Evolutionary conservation across 2,329 filamentous ascomycete species (phyloP).

Genomic region (Microthyrium microscopicum): DNA sequence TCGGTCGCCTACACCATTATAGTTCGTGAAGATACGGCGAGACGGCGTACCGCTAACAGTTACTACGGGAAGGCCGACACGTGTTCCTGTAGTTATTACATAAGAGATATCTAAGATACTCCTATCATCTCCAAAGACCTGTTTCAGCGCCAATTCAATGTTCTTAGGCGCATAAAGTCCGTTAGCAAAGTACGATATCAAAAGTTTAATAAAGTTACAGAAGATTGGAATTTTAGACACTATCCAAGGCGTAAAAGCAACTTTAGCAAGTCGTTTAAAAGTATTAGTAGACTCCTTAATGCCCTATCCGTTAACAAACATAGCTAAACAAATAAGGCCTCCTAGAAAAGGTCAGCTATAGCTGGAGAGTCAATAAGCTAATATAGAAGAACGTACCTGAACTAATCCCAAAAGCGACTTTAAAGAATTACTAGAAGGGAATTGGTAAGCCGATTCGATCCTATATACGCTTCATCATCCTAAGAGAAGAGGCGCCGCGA

Average conservation of each 20-base stretch:
- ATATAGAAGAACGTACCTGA: slow-evolving; percentile 8
- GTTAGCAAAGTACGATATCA: slow-evolving; percentile 10
- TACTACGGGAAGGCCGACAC: slow-evolving; percentile 9
- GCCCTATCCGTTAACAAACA: slow-evolving; percentile 10
- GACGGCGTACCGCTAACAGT: slow-evolving; percentile 9
- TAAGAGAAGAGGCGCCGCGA: slow-evolving; percentile 8
- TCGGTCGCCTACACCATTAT: slow-evolving; percentile 9
- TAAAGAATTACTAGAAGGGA: slow-evolving; percentile 9
- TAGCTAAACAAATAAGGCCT: slow-evolving; percentile 9
- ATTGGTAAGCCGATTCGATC: slow-evolving; percentile 9
- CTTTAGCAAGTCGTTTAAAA: slow-evolving; percentile 7
- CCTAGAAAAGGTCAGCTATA: slow-evolving; percentile 8
- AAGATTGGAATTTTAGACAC: slow-evolving; percentile 8
- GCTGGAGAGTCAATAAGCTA: slow-evolving; percentile 1
- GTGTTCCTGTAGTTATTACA: slow-evolving; percentile 9
- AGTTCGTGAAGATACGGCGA: slow-evolving; percentile 11
- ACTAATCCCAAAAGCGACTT: slow-evolving; percentile 9
- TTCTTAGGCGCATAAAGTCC: slow-evolving; percentile 10
- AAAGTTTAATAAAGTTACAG: slow-evolving; percentile 7
- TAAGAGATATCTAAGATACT: slow-evolving; percentile 10
- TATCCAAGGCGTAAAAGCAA: slow-evolving; percentile 8
- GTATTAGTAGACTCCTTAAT: slow-evolving; percentile 9
- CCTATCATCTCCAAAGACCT: slow-evolving; percentile 8
- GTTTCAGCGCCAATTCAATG: slow-evolving; percentile 9
- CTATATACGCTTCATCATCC: slow-evolving; percentile 10